These are phyloP conservation scores for Aspergillus arachidicola DNA, from an alignment of 2,329 filamentous ascomycete species.

Conservation along the genomic window DNA sequence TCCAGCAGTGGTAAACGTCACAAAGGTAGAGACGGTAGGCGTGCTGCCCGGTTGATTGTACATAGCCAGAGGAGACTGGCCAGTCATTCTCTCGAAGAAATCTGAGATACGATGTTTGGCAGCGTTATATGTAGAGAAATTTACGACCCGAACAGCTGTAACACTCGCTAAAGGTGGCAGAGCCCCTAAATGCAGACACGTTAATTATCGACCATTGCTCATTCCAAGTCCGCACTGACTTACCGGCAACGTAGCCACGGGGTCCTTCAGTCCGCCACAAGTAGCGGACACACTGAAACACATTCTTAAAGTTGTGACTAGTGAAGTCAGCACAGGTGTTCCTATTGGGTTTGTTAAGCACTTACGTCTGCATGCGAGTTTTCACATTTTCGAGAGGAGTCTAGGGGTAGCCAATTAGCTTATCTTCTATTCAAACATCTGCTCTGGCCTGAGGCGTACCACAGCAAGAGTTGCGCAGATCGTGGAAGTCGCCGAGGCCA, in stretches of 20 bases:
- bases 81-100: slow-evolving; percentile 43
- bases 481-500: slow-evolving; percentile 48
- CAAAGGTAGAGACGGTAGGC: slow-evolving; percentile 43
- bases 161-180: slow-evolving; percentile 49
- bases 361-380: slow-evolving; percentile 54
- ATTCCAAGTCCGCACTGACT: slow-evolving; percentile 12
- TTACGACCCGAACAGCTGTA: slow-evolving; percentile 48
- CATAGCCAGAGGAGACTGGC: slow-evolving; percentile 42
- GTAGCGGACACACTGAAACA: slow-evolving; percentile 47
- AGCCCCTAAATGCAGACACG: slow-evolving; percentile 35
- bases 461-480: slow-evolving; percentile 49
- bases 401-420: slow-evolving; percentile 29
- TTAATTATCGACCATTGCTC: slow-evolving; percentile 1
- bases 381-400: slow-evolving; percentile 53
- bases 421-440: background rate
- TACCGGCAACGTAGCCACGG: slow-evolving; percentile 52
- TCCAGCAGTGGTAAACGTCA: slow-evolving; percentile 48
- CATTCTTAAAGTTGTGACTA: slow-evolving; percentile 49
- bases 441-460: slow-evolving; percentile 34
- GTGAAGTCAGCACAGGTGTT: slow-evolving; percentile 4
- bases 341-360: background rate
- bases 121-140: slow-evolving; percentile 50
- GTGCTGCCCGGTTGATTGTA: slow-evolving; percentile 47
- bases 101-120: slow-evolving; percentile 46
- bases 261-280: slow-evolving; percentile 51